These are phyloP conservation scores for Roridomyces roridus DNA, from an alignment of 768 basidiomycete genomes.

Conservation along the genomic window DNA sequence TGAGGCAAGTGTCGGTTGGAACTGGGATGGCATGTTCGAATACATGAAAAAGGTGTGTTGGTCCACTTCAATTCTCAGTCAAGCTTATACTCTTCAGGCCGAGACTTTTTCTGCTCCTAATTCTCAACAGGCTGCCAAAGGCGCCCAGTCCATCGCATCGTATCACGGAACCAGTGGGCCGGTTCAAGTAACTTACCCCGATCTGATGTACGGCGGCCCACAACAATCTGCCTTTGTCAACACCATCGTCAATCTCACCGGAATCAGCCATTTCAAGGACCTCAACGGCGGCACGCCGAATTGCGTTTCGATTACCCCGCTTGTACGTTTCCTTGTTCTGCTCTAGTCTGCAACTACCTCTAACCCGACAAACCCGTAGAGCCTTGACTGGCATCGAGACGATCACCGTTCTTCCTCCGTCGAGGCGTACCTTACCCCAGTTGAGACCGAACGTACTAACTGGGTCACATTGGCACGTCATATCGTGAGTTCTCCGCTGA, in stretches of 20 bases:
- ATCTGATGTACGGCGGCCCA: constrained; percentile 61
- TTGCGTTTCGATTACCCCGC: constrained; percentile 60
- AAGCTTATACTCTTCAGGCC: constrained; percentile 38
- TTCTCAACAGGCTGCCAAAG: constrained; percentile 48
- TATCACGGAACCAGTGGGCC: constrained; percentile 62
- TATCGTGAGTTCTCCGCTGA: constrained; percentile 31
- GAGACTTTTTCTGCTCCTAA: constrained; percentile 57
- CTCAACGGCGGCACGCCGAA: constrained; percentile 63
- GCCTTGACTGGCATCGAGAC: constrained; percentile 52
- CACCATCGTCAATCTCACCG: constrained; percentile 53
- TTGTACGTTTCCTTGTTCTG: constrained; percentile 37
- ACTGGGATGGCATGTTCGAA: constrained; percentile 48
- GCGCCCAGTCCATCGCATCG: constrained; percentile 49
- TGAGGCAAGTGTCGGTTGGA: constrained; percentile 52
- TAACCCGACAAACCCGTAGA: constrained; percentile 29
- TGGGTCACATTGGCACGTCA: constrained; percentile 55
- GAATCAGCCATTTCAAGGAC: constrained; percentile 54
- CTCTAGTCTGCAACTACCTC: neutral
- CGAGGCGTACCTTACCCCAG: constrained; percentile 60
- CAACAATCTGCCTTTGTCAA: constrained; percentile 56
- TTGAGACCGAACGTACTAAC: constrained; percentile 51
- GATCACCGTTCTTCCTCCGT: constrained; percentile 63
- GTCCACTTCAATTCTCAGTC: neutral
- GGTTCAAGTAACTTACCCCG: constrained; percentile 58
- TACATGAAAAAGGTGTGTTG: constrained; percentile 56